Base-by-base conservation (phyloP, 164 flowering plant genomes). In the Magnolia changhungtana region DNA sequence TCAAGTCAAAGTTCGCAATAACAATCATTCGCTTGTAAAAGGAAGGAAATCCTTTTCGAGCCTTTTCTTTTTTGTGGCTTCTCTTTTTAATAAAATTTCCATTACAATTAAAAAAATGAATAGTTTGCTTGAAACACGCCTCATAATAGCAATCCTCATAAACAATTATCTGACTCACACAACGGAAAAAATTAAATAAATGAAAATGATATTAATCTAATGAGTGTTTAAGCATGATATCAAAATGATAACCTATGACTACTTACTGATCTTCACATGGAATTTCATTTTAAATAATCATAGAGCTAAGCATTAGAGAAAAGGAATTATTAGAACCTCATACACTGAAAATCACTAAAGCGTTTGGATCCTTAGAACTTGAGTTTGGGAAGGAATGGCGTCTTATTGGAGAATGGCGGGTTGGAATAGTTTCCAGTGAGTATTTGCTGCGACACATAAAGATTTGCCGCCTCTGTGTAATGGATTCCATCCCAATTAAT, bases 401-500 rank as follows among this genome's bases (percentile, higher is more conserved):
- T 89, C 78, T 88, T 75, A 75, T 85, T 85, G 9, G 88, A 73
- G 74, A 88, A 89, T n/a, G 90, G 85, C 18, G 95, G 92, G 59
- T 92, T 89, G 18, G 96, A 84, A 79, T 86, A 94, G 71, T 89
- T 89, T 77, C 98, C 97, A 0, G 93, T 86, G 18, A 92, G 87
- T 78, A 94, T 89, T 82, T 89, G 92, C 20, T 90, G 78, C 4
- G 92, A 78, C 13, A 94, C 88, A 77, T 81, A 75, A 72, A 74
- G 84, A 78, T 94, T 94, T 77, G 97, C 96, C 75, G 96, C 93
- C 70, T 94, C 97, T 1, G 93, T 91, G 80, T 91, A 92, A 81
- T 94, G 97, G 63, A 85, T 91, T 29, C 98, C 98, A 74, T 92
- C 98, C 97, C 97, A 92, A 50, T 80, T 91, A 45, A 94, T 83